phyloP scores from a whole-genome alignment of 495 filamentous ascomycete genomes.

The Aspergillus carlsbadensis region DNA sequence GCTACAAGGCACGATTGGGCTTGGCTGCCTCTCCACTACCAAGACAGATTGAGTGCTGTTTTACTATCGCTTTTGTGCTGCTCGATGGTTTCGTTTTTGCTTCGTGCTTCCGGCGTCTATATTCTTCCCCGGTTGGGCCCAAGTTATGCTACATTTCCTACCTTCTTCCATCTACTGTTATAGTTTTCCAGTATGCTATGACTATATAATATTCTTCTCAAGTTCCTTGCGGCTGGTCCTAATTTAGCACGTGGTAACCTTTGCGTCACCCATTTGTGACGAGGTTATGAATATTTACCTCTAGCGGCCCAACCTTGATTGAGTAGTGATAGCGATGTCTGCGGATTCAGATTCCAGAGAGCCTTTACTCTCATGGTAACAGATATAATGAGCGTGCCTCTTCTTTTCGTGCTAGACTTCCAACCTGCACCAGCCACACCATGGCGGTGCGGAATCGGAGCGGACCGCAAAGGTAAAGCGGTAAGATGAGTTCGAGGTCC shows the following conservation, averaged over 20 bases:
- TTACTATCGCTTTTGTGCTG: conserved; percentile 23
- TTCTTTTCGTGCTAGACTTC: background rate
- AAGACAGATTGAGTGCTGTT: conserved; percentile 29
- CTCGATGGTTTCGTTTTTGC: conserved; percentile 26
- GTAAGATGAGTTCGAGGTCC: conserved; percentile 39
- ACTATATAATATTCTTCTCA: conserved; percentile 40
- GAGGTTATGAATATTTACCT: too few relatives aligned
- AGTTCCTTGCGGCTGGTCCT: background rate
- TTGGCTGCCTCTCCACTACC: conserved; percentile 38
- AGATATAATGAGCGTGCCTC: background rate
- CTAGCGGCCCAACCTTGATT: too few relatives aligned
- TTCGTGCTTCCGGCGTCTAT: conserved; percentile 37
- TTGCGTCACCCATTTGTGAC: background rate
- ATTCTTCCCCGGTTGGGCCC: conserved; percentile 31
- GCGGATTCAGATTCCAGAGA: too few relatives aligned
- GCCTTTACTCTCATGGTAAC: too few relatives aligned
- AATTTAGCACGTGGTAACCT: background rate
- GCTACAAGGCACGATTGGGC: conserved; percentile 29
- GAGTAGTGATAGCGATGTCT: too few relatives aligned
- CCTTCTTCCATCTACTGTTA: conserved; percentile 19
- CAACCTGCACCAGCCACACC: conserved; percentile 22
- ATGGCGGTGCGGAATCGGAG: conserved; percentile 44
- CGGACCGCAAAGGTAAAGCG: conserved; percentile 39
- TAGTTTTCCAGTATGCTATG: conserved; percentile 37
- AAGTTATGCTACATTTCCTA: conserved; percentile 31